Base-by-base conservation (phyloP, 2,329 filamentous ascomycete species). In the Fonsecaea erecta region DNA sequence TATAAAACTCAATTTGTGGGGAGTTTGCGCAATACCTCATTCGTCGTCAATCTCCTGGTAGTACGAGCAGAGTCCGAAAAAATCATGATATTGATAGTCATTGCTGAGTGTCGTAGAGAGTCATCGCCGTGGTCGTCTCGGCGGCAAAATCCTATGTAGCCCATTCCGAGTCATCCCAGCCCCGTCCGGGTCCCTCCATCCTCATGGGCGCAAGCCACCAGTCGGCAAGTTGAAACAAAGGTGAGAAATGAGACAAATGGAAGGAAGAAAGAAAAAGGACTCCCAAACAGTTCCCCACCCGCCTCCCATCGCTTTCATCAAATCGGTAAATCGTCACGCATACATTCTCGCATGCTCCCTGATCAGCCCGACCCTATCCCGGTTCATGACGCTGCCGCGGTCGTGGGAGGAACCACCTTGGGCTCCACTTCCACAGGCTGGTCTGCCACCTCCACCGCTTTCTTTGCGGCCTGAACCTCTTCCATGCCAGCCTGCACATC, bases 401-500 rank as follows among this genome's bases (percentile, higher is more conserved):
- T 59, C 26, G 60, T 57, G 63, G 65, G 68, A 57, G 68, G 68
- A 32, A 70, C 46, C 16, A 54, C 59, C 26, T 53, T 59, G 32
- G 64, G 62, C 18, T 66, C 65, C 35, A 62, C 63, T 56, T 64
- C 59, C 28, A 55, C 46, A 21, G 51, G 40, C 43, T 56, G 54
- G 5, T 56, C 28, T 70, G 64, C 46, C 54, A 70, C 26, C 53
- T 64, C 54, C 46, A 65, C 65, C 1, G 69, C 66, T n/a, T 72
- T 66, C 30, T 76, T 74, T 30, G 75, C 73, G 60, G 75, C 71
- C 54, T 79, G 74, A 5, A 75, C 77, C 62, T 77, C 77, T 65
- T 74, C 73, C 21, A 81, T 76, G 0, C 79, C 79, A 52, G 76
- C 73, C 12, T 76, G 74, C 35, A 81, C 72, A 56, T 79, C 76